These are phyloP conservation scores for Boehmeria nivea DNA, from an alignment of 306 rosid genomes.

Conservation along the genomic window DNA sequence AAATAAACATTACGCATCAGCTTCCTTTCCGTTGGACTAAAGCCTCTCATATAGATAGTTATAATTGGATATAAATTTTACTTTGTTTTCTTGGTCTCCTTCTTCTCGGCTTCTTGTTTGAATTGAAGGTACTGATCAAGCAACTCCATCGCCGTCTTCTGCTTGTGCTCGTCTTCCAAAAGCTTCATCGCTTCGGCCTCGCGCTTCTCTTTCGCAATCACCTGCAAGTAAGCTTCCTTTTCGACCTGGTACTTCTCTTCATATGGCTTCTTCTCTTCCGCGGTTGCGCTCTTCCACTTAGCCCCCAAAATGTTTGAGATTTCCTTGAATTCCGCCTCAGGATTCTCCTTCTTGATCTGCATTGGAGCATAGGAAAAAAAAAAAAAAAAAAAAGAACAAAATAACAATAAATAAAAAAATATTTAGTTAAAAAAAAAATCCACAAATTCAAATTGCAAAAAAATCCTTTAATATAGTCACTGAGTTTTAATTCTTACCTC, in stretches of 20 bases:
- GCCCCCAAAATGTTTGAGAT: conserved; percentile 69
- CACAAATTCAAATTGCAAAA: neutral
- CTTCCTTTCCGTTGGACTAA: neutral
- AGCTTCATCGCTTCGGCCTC: conserved; percentile 88
- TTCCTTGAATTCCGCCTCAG: conserved; percentile 84
- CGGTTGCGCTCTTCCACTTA: conserved; percentile 66
- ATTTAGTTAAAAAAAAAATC: conserved; percentile 5
- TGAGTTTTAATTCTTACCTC: conserved; percentile 37
- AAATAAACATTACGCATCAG: neutral
- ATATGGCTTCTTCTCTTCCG: conserved; percentile 80
- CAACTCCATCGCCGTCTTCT: conserved; percentile 82
- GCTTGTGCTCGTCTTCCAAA: conserved; percentile 78
- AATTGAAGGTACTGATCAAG: conserved; percentile 84
- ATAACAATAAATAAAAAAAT: no score
- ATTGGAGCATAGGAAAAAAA: no score
- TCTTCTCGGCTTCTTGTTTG: conserved; percentile 64
- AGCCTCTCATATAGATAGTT: neutral
- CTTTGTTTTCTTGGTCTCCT: conserved; percentile 54
- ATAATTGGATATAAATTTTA: conserved; percentile 5
- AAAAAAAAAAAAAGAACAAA: no score
- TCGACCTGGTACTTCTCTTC: conserved; percentile 70
- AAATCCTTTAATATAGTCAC: neutral
- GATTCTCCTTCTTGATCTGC: conserved; percentile 70
- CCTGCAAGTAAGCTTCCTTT: conserved; percentile 63
- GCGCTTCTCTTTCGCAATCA: conserved; percentile 63